Evolutionary conservation across 2,329 filamentous ascomycete genomes (phyloP).

Genomic region (Alternaria rosae): DNA sequence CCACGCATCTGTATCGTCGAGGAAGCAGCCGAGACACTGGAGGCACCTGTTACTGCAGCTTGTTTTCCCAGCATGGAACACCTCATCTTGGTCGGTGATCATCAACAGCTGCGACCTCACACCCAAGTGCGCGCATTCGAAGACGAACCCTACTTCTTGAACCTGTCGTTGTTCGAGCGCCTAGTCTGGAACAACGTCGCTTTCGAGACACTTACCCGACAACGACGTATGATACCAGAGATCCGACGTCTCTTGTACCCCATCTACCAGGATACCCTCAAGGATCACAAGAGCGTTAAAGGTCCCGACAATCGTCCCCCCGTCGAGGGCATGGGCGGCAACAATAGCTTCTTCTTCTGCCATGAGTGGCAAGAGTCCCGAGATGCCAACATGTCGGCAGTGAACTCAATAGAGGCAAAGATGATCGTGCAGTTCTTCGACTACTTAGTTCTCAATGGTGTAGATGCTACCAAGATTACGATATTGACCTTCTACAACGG

Average conservation of each 20-base stretch:
- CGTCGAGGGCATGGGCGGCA: conserved; percentile 69
- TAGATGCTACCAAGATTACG: conserved; percentile 69
- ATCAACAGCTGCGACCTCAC: conserved; percentile 77
- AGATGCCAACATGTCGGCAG: conserved; percentile 70
- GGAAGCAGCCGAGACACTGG: conserved; percentile 79
- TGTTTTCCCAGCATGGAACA: conserved; percentile 70
- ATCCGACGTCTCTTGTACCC: conserved; percentile 67
- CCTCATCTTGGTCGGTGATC: conserved; percentile 77
- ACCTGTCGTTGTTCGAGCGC: conserved; percentile 81
- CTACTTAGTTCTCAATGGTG: conserved; percentile 75
- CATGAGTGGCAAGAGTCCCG: conserved; percentile 71
- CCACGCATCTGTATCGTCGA: conserved; percentile 77
- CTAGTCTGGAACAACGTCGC: conserved; percentile 71
- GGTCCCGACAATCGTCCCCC: conserved; percentile 54
- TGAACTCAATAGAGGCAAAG: conserved; percentile 74
- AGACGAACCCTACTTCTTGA: conserved; percentile 68
- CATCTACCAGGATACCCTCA: conserved; percentile 65
- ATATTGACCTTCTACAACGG: conserved; percentile 89
- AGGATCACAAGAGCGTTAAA: conserved; percentile 66
- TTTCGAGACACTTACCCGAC: conserved; percentile 70
- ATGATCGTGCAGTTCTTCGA: conserved; percentile 78
- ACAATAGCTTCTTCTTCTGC: conserved; percentile 68
- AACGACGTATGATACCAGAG: conserved; percentile 77
- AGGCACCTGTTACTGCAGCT: conserved; percentile 67
- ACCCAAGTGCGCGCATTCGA: conserved; percentile 69